These are phyloP conservation scores for Cryptococcus hybrid DNA, from an alignment of 1,284 basidiomycete genomes.

Conservation along the genomic window DNA sequence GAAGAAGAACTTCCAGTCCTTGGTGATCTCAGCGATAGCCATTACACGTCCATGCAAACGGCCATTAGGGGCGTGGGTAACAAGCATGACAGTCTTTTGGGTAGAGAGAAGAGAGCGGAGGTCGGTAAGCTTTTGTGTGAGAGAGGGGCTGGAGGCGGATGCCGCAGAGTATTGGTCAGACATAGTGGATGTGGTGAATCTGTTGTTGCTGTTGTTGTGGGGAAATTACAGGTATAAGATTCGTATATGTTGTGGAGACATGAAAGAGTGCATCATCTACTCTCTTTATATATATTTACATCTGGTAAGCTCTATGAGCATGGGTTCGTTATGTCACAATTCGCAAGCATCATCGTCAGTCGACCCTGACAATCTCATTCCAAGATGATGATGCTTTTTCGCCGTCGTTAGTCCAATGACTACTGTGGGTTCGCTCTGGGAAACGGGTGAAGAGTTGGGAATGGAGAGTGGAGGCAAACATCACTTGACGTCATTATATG, in stretches of 20 bases:
- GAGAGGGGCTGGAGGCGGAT: constrained; percentile 17
- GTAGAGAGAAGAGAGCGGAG: constrained; percentile 55
- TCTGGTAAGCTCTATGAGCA: too few relatives aligned
- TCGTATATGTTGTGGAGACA: too few relatives aligned
- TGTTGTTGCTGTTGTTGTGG: too few relatives aligned
- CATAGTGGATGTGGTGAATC: constrained; percentile 16
- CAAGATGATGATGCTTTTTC: too few relatives aligned
- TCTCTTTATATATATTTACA: too few relatives aligned
- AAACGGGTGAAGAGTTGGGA: background rate
- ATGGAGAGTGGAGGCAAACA: constrained; percentile 1
- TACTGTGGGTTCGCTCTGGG: too few relatives aligned
- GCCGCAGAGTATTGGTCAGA: constrained; percentile 32
- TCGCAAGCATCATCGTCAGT: too few relatives aligned
- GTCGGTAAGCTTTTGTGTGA: constrained; percentile 27
- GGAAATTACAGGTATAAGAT: too few relatives aligned
- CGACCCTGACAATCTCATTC: too few relatives aligned
- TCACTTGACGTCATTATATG: background rate
- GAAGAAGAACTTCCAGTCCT: constrained; percentile 54
- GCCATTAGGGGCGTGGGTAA: constrained; percentile 71
- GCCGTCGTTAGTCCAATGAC: too few relatives aligned
- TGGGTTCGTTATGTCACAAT: too few relatives aligned
- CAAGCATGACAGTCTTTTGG: constrained; percentile 72
- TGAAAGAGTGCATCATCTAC: too few relatives aligned
- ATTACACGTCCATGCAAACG: constrained; percentile 78
- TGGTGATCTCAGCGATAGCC: constrained; percentile 58